A percentile compares a stretch with the other conserved stretches of the same genome.
Evolutionary conservation across 805 yeast species (phyloP).

Genomic region (Lachancea lanzarotensis): DNA sequence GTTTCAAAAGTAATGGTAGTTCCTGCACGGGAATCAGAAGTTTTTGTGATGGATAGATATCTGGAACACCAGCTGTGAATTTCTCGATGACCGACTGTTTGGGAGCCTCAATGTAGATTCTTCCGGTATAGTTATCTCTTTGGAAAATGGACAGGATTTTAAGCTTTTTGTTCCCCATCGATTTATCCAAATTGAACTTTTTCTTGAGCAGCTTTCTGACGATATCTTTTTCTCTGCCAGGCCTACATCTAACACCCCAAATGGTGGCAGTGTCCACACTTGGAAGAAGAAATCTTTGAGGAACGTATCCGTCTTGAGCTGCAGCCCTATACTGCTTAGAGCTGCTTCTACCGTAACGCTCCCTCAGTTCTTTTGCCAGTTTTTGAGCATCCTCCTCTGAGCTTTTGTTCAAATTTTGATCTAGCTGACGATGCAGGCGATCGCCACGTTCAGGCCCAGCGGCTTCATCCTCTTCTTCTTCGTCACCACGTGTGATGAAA

Average conservation of each 20-base stretch:
- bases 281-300: slow-evolving; percentile 89
- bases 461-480: slow-evolving; percentile 55
- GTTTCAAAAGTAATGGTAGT: slow-evolving; percentile 86
- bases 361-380: slow-evolving; percentile 85
- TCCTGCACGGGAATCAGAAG: slow-evolving; percentile 92
- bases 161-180: slow-evolving; percentile 58
- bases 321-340: slow-evolving; percentile 73
- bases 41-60: slow-evolving; percentile 67
- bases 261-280: slow-evolving; percentile 94
- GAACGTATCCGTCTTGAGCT: slow-evolving; percentile 71
- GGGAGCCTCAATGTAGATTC: slow-evolving; percentile 90
- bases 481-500: slow-evolving; percentile 53
- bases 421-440: slow-evolving; percentile 84
- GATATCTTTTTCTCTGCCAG: slow-evolving; percentile 87
- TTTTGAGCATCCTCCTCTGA: slow-evolving; percentile 94
- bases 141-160: slow-evolving; percentile 88
- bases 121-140: slow-evolving; percentile 87
- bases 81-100: slow-evolving; percentile 85
- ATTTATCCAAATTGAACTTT: slow-evolving; percentile 68
- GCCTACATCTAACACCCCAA: slow-evolving; percentile 91
- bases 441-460: slow-evolving; percentile 50
- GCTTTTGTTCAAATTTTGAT: slow-evolving; percentile 75
- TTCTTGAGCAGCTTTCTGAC: slow-evolving; percentile 81
- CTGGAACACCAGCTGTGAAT: slow-evolving; percentile 85
- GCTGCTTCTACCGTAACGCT: slow-evolving; percentile 83